Evolutionary conservation across 2,329 filamentous ascomycete genomes (phyloP), one percentile per base, ranked within the genome.

Genomic region (Dactylella cylindrospora): DNA sequence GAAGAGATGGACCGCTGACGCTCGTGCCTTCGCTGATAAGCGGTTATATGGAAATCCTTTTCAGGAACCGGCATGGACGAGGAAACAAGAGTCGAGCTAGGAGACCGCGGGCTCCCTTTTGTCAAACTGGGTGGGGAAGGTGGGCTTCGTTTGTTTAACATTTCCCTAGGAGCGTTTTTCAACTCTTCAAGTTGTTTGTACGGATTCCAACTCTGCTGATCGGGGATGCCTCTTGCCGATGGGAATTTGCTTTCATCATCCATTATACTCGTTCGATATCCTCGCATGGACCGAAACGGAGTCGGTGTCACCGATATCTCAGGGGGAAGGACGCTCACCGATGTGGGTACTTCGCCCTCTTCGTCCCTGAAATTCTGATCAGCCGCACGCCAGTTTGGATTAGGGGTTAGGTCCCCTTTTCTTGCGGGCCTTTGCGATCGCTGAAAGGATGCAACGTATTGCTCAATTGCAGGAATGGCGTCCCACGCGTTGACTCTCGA

Each of bases 401-500:
- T 54, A 22, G 57, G 57, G 12, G 57, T 62, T 23, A 55, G 20
- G 28, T 53, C 50, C 8, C 38, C 55, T 38, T 40, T 55, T 43
- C 38, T 35, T 61, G 33, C 43, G 36, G 19, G 38, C 20, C 26
- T 41, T 36, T 36, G 35, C 41, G 57, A 29, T 44, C 39, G 33
- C 28, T 45, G 57, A 29, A 62, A 76, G 47, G 82, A 79, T 65
- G 88, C 86, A 50, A 97, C 87, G 71, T 96, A 98, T 65, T 82
- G 81, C 69, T 88, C 84, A 68, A 98, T 98, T 66, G 88, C 86
- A 9, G 88, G 87, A 46, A 94, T 81, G 47, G 88, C 87, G 69
- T 98, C 93, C 93, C 93, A 98, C 12, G 89, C 90, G 72, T 97
- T 98, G 44, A 78, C 81, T 39, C 83, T 80, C n/a, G 82, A 77